phyloP scores from a whole-genome alignment of 768 basidiomycete genomes.

The Clathrus columnatus region DNA sequence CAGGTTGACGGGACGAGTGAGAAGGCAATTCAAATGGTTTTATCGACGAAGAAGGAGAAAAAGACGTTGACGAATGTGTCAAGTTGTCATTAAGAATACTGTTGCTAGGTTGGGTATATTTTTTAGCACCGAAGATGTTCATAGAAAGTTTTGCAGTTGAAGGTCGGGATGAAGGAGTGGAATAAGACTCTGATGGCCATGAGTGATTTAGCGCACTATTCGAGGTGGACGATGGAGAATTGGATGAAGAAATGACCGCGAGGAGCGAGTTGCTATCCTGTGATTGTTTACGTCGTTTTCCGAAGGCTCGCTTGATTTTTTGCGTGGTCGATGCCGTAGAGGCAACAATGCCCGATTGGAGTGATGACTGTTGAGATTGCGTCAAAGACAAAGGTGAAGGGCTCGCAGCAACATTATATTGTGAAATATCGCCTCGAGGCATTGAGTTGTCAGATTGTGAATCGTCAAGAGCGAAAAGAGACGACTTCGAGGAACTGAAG shows the following conservation, averaged over 20 bases:
- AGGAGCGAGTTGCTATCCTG: conserved; percentile 33
- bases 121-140: conserved; percentile 36
- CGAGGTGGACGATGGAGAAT: conserved; percentile 17
- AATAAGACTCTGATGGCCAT: conserved; percentile 24
- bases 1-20: too few relatives aligned
- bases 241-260: conserved; percentile 14
- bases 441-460: conserved; percentile 8
- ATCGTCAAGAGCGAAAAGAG: conserved; percentile 3
- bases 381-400: conserved; percentile 12
- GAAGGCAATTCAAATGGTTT: too few relatives aligned
- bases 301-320: conserved; percentile 53
- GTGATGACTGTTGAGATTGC: conserved; percentile 17
- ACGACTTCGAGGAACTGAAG: conserved; percentile 10
- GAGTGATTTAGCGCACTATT: conserved; percentile 10
- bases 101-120: conserved; percentile 11
- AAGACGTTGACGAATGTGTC: too few relatives aligned
- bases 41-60: too few relatives aligned
- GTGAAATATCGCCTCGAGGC: conserved; percentile 8
- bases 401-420: conserved; percentile 13
- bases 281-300: conserved; percentile 46
- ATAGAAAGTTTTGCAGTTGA: conserved; percentile 18
- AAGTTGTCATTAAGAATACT: too few relatives aligned
- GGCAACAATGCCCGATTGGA: conserved; percentile 14
- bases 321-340: conserved; percentile 36
- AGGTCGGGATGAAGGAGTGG: conserved; percentile 35